Evolutionary conservation across 805 yeast species (phyloP).

Genomic region (Kodamaea lidongshanica): DNA sequence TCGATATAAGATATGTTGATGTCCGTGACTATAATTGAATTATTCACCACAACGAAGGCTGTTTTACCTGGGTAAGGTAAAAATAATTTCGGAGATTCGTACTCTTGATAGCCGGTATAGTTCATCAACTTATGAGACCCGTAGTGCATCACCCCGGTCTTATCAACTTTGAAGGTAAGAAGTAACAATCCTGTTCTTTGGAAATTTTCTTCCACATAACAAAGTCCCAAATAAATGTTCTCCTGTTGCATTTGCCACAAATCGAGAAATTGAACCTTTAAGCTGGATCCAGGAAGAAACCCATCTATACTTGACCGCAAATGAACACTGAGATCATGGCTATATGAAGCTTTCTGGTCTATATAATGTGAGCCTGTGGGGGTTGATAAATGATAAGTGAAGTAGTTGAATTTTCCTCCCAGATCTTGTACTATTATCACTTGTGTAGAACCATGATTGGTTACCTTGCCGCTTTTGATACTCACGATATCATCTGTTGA

Average conservation of each 20-base stretch:
- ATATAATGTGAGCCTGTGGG: conserved; percentile 24
- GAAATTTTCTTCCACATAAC: conserved; percentile 15
- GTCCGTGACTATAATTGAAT: conserved; percentile 63
- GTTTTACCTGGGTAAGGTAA: conserved; percentile 55
- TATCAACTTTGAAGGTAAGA: conserved; percentile 47
- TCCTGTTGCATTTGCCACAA: conserved; percentile 40
- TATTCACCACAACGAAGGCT: conserved; percentile 50
- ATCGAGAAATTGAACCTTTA: conserved; percentile 54
- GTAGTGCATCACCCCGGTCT: conserved; percentile 46
- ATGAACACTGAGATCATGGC: conserved; percentile 26
- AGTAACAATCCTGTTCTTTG: conserved; percentile 35
- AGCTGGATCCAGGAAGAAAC: conserved; percentile 41
- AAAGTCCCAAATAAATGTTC: conserved; percentile 39
- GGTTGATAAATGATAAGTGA: conserved; percentile 24
- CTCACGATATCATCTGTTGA: conserved; percentile 39
- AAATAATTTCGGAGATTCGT: conserved; percentile 45
- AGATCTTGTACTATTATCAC: conserved; percentile 20
- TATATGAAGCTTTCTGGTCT: conserved; percentile 22
- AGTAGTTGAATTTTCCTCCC: conserved; percentile 32
- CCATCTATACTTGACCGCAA: conserved; percentile 31
- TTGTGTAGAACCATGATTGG: conserved; percentile 43
- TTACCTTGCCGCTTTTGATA: conserved; percentile 47
- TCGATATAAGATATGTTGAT: conserved; percentile 33
- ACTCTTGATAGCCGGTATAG: background rate
- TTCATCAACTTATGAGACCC: conserved; percentile 51